Conservation (phyloP, 768 basidiomycete genomes). For the Cubamyces lactineus region DNA sequence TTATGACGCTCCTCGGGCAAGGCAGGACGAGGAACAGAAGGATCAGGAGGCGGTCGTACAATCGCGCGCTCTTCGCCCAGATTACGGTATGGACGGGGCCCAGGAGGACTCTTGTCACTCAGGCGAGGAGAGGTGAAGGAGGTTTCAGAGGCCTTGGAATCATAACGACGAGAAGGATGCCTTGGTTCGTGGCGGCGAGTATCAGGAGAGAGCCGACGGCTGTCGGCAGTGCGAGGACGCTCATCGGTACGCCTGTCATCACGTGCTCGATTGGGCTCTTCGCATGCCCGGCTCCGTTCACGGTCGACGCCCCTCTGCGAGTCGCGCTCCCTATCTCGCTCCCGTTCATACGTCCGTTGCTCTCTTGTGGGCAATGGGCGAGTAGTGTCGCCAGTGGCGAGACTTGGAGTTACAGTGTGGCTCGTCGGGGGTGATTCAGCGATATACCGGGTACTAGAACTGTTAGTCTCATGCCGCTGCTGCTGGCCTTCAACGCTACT, state of each 20-base stretch:
- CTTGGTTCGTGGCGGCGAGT: constrained; percentile 52
- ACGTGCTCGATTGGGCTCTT: constrained; percentile 41
- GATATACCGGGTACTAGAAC: constrained; percentile 7
- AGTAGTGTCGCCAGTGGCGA: not conserved
- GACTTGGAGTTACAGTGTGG: constrained; percentile 2
- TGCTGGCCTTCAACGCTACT: constrained; percentile 30
- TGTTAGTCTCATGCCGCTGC: constrained; percentile 23
- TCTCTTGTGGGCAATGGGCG: constrained; percentile 14
- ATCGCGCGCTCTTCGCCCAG: constrained; percentile 28
- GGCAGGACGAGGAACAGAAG: not conserved
- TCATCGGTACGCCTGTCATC: constrained; percentile 46
- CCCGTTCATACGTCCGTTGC: constrained; percentile 37
- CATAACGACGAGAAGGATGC: constrained; percentile 42
- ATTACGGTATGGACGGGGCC: constrained; percentile 15
- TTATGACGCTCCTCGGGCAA: constrained; percentile 11
- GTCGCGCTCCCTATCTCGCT: constrained; percentile 38
- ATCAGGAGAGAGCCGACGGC: constrained; percentile 48
- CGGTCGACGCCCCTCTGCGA: constrained; percentile 41
- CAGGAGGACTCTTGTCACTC: constrained; percentile 31
- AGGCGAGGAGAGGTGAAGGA: constrained; percentile 32
- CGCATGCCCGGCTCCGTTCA: constrained; percentile 39
- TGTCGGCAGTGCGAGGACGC: constrained; percentile 37
- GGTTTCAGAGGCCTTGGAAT: constrained; percentile 34
- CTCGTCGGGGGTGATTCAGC: not conserved
- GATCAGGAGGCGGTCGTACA: constrained; percentile 16